Base-by-base conservation (phyloP, 148 eudicot species). In the Nepenthes gracilis region DNA sequence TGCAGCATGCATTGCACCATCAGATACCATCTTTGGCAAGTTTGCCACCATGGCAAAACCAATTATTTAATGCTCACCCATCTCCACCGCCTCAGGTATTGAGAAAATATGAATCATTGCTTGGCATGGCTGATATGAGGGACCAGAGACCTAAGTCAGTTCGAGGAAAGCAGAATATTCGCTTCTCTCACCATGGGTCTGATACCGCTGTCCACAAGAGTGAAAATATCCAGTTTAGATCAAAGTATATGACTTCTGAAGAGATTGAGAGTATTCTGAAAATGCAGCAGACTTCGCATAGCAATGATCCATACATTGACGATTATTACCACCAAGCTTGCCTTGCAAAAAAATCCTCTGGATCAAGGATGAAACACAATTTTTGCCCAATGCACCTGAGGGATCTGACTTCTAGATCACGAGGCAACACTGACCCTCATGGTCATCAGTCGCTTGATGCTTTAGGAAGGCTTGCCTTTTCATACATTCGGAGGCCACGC, bases 401-500 rank as follows among this genome's bases (percentile, higher is more conserved):
- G 72, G 98, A 93, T 74, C 77, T 74, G 60, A 65, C 91, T 64
- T 73, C 91, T 51, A 74, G 80, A 63, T 69, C 86, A 67, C 88
- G 88, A 40, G 76, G 81, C 33, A 73, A 59, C 77, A 64, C 75
- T 40, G 98, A 88, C 49, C 94, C 98, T 57, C 98, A 88, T 69
- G 75, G 83, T 43, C 83, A 82, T 70, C 98, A 86, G 59, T 84
- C 87, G 79, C 91, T 93, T 74, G 96, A 93, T 65, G 90, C 88
- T 64, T 73, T 88, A 48, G 98, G 91, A 35, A 79, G 96, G 77
- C 81, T 89, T 62, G 77, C 96, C 52, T 86, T 89, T 65, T 78
- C 96, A 47, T 89, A 96, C 43, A 82, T 93, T 60, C 89, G 92
- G 12, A 84, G 94, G 75, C 98, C 96, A 57, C 85, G 85, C 13